Evolutionary conservation across 2,329 filamentous ascomycete genomes (phyloP), one percentile per base, ranked within the genome.

Genomic region (Chaetothyriales sp.): DNA sequence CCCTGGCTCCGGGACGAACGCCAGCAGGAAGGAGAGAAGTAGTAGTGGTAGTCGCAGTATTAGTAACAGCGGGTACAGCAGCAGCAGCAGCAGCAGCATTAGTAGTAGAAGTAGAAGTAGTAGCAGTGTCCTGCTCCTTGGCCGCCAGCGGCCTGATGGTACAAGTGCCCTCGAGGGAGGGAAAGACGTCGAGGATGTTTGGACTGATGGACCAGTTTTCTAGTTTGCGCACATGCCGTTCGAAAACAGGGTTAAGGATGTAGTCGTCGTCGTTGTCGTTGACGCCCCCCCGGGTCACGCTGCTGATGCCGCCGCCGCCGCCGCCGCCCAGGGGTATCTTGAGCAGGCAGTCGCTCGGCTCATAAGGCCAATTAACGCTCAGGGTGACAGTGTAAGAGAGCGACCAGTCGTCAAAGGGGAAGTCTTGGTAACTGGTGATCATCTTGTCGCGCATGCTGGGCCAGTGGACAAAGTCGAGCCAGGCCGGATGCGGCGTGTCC

Each of bases 161-260:
- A 22, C 63, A 60, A 1, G 67, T 67, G 50, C 71, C 70, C 6
- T 64, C 66, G 53, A 84, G 62, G 7, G 63, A 64, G 0, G 86
- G 86, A 59, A 83, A 86, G 0, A 75, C 71, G 54, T 75, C 72
- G 19, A 75, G 74, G 65, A 92, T 92, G 1, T 72, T 71, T 4
- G 77, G 74, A 0, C 87, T 87, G 1, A 95, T 63, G 52, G 79
- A 83, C 88, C 89, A 95, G 61, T 94, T 94, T 53, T 81, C 77
- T 42, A 88, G 62, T 44, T 84, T 75, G 2, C 83, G 69, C 47
- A 95, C 63, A 64, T 95, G 88, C 39, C 79, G 73, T 67, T 93
- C 86, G 64, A 94, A 95, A 0, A 86, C 84, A 0, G 87, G 87
- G 57, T 92, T 94, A 55, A 95, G 86, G 56, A 84, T 74, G 53